phyloP scores from a whole-genome alignment of 2,329 filamentous ascomycete genomes.

The Fusarium sp. region DNA sequence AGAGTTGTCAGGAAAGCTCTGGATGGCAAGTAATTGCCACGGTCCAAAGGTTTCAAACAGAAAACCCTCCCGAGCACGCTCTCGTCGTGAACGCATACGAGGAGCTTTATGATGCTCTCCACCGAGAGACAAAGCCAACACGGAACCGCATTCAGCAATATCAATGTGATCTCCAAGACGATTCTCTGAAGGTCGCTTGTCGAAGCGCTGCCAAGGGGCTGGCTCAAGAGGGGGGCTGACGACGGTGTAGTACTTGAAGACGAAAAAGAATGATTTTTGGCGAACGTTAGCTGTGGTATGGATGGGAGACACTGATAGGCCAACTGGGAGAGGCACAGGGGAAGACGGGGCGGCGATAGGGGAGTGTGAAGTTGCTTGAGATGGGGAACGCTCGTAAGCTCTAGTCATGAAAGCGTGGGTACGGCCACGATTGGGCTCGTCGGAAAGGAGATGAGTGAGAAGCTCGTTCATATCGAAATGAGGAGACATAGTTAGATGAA shows the following conservation, averaged over 20 bases:
- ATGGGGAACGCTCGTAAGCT: conserved; percentile 56
- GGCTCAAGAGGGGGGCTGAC: conserved; percentile 68
- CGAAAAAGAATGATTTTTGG: conserved; percentile 71
- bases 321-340: conserved; percentile 19
- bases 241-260: conserved; percentile 75
- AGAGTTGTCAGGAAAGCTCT: conserved; percentile 71
- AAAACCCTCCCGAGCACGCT: conserved; percentile 63
- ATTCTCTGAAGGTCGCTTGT: conserved; percentile 59
- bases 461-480: conserved; percentile 74
- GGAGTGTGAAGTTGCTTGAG: conserved; percentile 26
- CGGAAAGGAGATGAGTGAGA: conserved; percentile 66
- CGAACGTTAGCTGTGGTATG: conserved; percentile 60
- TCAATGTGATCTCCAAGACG: conserved; percentile 65
- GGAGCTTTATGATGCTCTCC: conserved; percentile 65
- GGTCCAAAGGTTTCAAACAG: conserved; percentile 71
- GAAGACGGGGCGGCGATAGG: conserved; percentile 33
- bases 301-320: conserved; percentile 22
- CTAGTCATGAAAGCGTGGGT: conserved; percentile 64
- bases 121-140: conserved; percentile 69
- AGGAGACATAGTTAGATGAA: conserved; percentile 69
- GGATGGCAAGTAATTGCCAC: conserved; percentile 71
- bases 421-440: conserved; percentile 59
- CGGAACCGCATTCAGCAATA: conserved; percentile 69
- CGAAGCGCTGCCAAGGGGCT: conserved; percentile 70
- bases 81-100: conserved; percentile 63